These are phyloP conservation scores for Aurinia saxatilis DNA, from an alignment of 345 rosid genomes.

Conservation along the genomic window DNA sequence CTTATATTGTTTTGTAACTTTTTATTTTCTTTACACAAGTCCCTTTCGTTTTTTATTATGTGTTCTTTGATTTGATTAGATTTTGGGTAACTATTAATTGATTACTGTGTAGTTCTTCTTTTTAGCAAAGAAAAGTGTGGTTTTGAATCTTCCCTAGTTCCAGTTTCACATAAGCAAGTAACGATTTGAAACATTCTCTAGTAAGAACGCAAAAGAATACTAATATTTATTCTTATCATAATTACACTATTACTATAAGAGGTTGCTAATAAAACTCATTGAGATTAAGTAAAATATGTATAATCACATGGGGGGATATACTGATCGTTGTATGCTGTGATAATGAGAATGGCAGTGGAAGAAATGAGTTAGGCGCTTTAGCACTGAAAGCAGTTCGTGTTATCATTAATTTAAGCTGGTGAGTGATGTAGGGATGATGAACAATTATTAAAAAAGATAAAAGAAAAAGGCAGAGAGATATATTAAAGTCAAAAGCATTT, in stretches of 20 bases:
- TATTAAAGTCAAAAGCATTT: constrained; percentile 10
- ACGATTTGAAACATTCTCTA: neutral
- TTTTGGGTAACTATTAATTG: constrained; percentile 15
- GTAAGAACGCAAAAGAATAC: neutral
- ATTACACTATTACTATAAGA: no score
- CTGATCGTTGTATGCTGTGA: neutral
- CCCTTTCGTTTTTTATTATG: constrained; percentile 12
- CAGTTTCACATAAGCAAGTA: constrained; percentile 8
- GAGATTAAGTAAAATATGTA: neutral
- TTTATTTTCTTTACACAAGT: constrained; percentile 2
- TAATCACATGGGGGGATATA: neutral
- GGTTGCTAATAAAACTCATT: no score
- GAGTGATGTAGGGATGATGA: constrained; percentile 17
- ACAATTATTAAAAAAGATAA: constrained; percentile 11
- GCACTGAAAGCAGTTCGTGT: constrained; percentile 21
- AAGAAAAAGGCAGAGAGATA: constrained; percentile 3
- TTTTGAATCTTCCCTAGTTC: constrained; percentile 5
- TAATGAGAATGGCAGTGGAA: constrained; percentile 17
- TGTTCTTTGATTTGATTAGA: constrained; percentile 21
- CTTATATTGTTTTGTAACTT: constrained; percentile 16
- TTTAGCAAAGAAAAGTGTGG: constrained; percentile 14
- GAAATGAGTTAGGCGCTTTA: constrained; percentile 17
- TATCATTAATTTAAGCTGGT: constrained; percentile 18
- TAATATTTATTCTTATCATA: neutral
- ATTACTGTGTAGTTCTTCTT: constrained; percentile 7